Evolutionary conservation across 2,329 filamentous ascomycete species (phyloP).

Genomic region (Cladophialophora bantiana): DNA sequence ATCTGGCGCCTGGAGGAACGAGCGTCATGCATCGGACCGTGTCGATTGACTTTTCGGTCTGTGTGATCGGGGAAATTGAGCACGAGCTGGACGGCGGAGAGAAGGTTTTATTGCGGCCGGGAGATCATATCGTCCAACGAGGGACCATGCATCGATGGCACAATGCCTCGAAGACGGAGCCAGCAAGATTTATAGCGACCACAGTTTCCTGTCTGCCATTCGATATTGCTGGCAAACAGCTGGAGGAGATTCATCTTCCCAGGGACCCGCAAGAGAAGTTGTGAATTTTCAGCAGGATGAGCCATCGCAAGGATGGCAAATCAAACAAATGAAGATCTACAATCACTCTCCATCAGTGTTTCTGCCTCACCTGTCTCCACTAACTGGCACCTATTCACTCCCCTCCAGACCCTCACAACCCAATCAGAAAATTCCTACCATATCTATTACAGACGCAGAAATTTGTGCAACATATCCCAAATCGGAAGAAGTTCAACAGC

Average conservation of each 20-base stretch:
- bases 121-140: slow-evolving; percentile 39
- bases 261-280: slow-evolving; percentile 4
- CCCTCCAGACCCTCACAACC: neutral
- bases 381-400: neutral
- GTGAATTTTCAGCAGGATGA: neutral
- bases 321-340: slow-evolving; percentile 1
- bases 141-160: slow-evolving; percentile 38
- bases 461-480: slow-evolving; percentile 3
- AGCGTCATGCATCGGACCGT: slow-evolving; percentile 36
- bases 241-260: slow-evolving; percentile 29
- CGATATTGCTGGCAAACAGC: slow-evolving; percentile 35
- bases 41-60: slow-evolving; percentile 37
- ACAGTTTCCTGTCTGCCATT: slow-evolving; percentile 34
- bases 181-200: slow-evolving; percentile 31
- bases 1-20: slow-evolving; percentile 31
- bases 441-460: neutral
- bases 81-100: slow-evolving; percentile 38
- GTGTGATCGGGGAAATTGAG: slow-evolving; percentile 33
- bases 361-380: slow-evolving; percentile 9
- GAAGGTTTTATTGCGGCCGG: slow-evolving; percentile 33
- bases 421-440: neutral
- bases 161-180: slow-evolving; percentile 35
- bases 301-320: neutral
- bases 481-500: neutral
- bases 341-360: neutral